A percentile compares a stretch with the other conserved stretches of the same genome.
phyloP scores from a whole-genome alignment of 2,329 filamentous ascomycete species.

The Aspergillus quadrilineatus region DNA sequence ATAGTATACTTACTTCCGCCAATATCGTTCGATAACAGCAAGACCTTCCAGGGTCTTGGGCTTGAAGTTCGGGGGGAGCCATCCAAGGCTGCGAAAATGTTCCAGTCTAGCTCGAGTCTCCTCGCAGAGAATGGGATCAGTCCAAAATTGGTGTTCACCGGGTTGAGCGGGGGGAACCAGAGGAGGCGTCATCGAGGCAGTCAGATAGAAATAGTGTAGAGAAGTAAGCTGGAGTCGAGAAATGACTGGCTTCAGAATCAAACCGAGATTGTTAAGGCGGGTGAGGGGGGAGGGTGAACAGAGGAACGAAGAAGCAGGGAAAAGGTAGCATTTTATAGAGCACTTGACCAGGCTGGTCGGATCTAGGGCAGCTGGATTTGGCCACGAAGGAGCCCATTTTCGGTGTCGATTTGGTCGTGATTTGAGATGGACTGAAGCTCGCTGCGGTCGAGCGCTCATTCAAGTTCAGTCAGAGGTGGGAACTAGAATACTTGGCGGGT shows the following conservation, averaged over 20 bases:
- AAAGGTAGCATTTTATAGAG: neutral
- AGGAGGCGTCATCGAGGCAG: neutral
- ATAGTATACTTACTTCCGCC: conserved; percentile 4
- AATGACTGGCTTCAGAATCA: neutral
- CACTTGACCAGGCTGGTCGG: neutral
- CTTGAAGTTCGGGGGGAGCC: conserved; percentile 28
- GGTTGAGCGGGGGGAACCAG: neutral
- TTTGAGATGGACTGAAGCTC: neutral
- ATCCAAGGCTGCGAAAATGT: conserved; percentile 24
- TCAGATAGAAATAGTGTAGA: neutral
- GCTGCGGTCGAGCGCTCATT: neutral
- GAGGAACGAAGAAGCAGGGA: neutral
- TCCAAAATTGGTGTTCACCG: neutral
- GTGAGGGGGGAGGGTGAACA: neutral
- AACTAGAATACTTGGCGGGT: conserved; percentile 3
- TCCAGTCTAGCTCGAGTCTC: neutral
- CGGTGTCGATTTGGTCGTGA: neutral
- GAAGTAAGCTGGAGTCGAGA: neutral
- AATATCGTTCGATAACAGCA: conserved; percentile 14
- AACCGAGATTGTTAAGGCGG: neutral
- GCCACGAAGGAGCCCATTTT: neutral
- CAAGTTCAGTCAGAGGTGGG: neutral
- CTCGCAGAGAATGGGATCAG: neutral
- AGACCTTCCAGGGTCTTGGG: conserved; percentile 22
- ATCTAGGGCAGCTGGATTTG: neutral